Evolutionary conservation across 2,329 filamentous ascomycete genomes (phyloP), one percentile per base, ranked within the genome.

Genomic region (Trichophyton simii): DNA sequence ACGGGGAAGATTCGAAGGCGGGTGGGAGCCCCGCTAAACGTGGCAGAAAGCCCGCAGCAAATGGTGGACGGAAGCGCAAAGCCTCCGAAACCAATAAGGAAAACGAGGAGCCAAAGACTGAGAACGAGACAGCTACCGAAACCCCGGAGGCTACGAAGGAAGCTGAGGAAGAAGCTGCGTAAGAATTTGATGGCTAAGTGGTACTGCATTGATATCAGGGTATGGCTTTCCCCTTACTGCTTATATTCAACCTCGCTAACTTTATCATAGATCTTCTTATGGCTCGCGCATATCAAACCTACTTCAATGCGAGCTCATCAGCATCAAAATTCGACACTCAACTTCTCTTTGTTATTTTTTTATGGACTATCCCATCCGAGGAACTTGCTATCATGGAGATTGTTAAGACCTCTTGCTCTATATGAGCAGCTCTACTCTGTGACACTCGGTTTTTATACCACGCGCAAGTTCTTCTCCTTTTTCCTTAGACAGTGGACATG

Each of bases 31-130:
- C 41, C 15, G 57, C 57, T 11, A 63, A 64, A 28, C 58, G 34
- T 25, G 44, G 44, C 11, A 57, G 48, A 31, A 64, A 63, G 46
- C 62, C 62, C 11, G 61, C 59, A 34, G 36, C 57, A 15, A 54
- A 25, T 13, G 52, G 50, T 6, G 60, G 60, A 15, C 63, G 61
- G 22, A 64, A 62, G 34, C 60, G 54, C n/a, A 64, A 64, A 41
- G 34, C 54, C 7, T 44, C 59, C 46, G 25, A 41, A n/a, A 18
- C 34, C 31, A 20, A 58, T 18, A 58, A 58, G 31, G 55, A 42
- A n/a, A 42, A 58, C 20, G 55, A n/a, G 7, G 55, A 60, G 11
- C 34, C 25, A 3, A 44, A 22, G 55, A 22, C 31, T 20, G 46
- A 15, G 42, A 38, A 38, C 3, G 34, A 11, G 9, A 13, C 8